These are phyloP conservation scores for Hippophae gyantsensis DNA, from an alignment of 306 rosid species.

Conservation along the genomic window DNA sequence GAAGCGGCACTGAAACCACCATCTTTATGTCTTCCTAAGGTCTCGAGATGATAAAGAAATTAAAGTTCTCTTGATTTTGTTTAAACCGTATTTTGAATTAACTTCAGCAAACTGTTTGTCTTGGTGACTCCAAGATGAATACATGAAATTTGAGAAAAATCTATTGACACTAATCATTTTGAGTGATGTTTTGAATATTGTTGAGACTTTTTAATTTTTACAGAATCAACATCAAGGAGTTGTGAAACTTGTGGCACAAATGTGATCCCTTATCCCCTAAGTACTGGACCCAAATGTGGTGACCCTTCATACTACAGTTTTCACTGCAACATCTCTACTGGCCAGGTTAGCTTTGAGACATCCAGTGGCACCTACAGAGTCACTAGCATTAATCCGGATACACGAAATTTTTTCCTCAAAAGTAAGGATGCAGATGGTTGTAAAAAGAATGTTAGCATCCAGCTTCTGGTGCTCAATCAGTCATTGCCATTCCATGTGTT, in stretches of 20 bases:
- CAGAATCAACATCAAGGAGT: constrained; percentile 43
- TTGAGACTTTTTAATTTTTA: constrained; percentile 11
- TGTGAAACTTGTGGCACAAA: constrained; percentile 75
- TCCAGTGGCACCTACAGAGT: constrained; percentile 37
- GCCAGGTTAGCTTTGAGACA: constrained; percentile 45
- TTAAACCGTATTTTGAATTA: no score
- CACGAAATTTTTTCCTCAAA: constrained; percentile 33
- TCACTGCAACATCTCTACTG: constrained; percentile 39
- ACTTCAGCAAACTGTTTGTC: no score
- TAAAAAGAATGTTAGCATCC: constrained; percentile 16
- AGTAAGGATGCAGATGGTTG: constrained; percentile 30
- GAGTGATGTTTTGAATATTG: constrained; percentile 7
- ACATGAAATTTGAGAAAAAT: no score
- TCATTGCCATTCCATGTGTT: constrained; percentile 51
- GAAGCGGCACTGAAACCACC: no score
- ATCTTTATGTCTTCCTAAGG: no score
- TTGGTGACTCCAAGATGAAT: no score
- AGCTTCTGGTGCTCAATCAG: constrained; percentile 33
- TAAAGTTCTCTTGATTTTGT: no score
- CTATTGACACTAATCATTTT: no score
- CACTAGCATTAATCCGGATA: constrained; percentile 41
- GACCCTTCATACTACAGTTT: constrained; percentile 47
- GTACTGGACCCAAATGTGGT: constrained; percentile 59
- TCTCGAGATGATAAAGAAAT: no score
- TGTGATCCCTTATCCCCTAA: constrained; percentile 61